phyloP scores from a whole-genome alignment of 257 asterid species.

The Solanum phureja region DNA sequence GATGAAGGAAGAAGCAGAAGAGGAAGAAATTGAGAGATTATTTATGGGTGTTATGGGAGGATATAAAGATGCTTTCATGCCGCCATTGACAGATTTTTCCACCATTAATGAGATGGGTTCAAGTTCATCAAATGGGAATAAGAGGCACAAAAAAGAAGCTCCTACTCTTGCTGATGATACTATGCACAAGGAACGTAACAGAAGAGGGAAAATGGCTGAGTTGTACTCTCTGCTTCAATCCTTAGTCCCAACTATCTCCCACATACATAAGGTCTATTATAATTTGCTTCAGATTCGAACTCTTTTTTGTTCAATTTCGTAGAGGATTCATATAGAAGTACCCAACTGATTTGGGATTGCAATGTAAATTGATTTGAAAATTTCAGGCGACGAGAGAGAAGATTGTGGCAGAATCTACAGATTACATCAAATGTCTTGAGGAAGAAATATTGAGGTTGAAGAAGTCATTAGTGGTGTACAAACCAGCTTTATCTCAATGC shows the following conservation, averaged over 20 bases:
- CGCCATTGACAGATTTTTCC: constrained; percentile 27
- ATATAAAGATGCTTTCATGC: constrained; percentile 34
- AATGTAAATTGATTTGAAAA: neutral
- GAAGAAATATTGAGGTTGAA: constrained; percentile 45
- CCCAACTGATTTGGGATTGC: neutral
- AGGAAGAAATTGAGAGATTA: constrained; percentile 29
- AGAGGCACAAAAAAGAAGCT: constrained; percentile 7
- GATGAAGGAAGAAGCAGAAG: constrained; percentile 9
- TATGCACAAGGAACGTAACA: constrained; percentile 10
- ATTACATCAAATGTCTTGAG: constrained; percentile 37
- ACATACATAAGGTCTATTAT: constrained; percentile 25
- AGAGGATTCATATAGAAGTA: neutral
- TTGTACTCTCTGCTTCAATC: constrained; percentile 41
- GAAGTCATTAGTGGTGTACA: constrained; percentile 11
- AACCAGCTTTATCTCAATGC: constrained; percentile 17
- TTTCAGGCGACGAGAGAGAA: constrained; percentile 38
- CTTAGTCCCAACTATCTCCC: constrained; percentile 38
- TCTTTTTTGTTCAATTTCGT: neutral
- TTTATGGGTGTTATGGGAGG: constrained; percentile 48
- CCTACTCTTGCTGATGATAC: neutral
- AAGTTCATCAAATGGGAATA: neutral
- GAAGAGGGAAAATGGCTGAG: constrained; percentile 30
- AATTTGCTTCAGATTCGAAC: neutral
- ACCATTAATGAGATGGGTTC: neutral
- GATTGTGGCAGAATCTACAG: constrained; percentile 30